Evolutionary conservation across 2,329 filamentous ascomycete species (phyloP), one percentile per base, ranked within the genome.

Genomic region (Penicillium sp.): DNA sequence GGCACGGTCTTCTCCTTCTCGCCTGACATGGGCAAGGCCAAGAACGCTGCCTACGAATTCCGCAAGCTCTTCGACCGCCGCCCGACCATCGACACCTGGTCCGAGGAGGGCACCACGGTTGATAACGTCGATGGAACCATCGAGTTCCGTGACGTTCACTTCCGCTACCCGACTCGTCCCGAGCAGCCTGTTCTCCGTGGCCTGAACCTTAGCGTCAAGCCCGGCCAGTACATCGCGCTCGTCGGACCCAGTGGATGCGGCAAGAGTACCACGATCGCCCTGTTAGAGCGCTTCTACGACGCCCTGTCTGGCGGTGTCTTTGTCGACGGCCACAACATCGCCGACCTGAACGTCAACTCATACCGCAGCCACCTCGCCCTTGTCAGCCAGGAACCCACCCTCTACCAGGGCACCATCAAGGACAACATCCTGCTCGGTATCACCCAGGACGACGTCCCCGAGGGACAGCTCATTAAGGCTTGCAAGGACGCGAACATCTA

Each of bases 171-270:
- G 0, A 96, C 92, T 0, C 87, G 95, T 1, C 90, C 91, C 0
- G 92, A 96, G 66, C 91, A 96, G 67, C 91, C 92, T n/a, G 92
- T 98, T 0, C 86, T 98, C 2, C 89, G 91, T 31, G 94, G 93
- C 0, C 81, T 97, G 11, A 88, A 94, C 58, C 61, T 81, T 53
- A 78, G 72, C 6, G 76, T 81, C 61, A 76, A 78, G 58, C 77
- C 78, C 24, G 78, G 78, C 13, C 78, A 81, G 61, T 80, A 80
- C 61, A 69, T 81, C 74, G 95, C 94, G 0, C 84, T 98, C 2
- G 95, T 98, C 9, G 95, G 95, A n/a, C 89, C 94, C 0, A 95
- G 90, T 47, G 94, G 95, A 2, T 96, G 93, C 70, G 95, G 95
- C 58, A 98, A 99, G 80, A 92, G 88, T 51, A 98, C 95, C 0